Evolutionary conservation across 2,329 filamentous ascomycete species (phyloP), one percentile per base, ranked within the genome.

Genomic region (Epichloe festucae): DNA sequence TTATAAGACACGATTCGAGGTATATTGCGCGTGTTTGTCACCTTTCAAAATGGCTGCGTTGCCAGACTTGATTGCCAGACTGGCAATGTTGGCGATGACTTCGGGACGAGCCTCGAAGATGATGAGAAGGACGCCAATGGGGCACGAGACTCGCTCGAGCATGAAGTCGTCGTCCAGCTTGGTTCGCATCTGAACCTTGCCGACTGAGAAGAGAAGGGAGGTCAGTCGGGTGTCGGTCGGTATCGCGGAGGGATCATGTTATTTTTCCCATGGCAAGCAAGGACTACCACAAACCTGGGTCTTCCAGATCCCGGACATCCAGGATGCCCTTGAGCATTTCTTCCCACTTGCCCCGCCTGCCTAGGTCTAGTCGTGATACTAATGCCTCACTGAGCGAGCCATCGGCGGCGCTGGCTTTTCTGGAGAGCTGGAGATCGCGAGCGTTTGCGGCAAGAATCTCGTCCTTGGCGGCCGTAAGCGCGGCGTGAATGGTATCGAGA

Each of bases 61-160:
- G 61, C 89, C 93, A 12, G 91, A 97, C 68, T 98, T 98, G 69
- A 98, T 87, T 39, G 93, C 90, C 23, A 98, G 76, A 4, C 90
- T 88, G 56, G 93, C 89, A 63, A 98, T 97, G 68, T 98, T 98
- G 64, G 91, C 93, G 63, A 98, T 96, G 57, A 98, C 93, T 70
- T 98, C 93, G 6, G 93, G 93, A 7, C 93, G 85, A 38, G 93
- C 93, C 71, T 98, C 93, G 64, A 98, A 98, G 63, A 98, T 97
- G 70, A 98, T 93, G 58, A 98, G 79, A 42, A 98, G 79, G n/a
- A 97, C 90, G 54, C 93, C 93, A 59, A 98, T 97, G 5, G 93
- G 93, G 65, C 89, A 95, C 41, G 88, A 89, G 46, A 95, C 86
- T 56, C 90, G 83, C 65, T 95, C 89, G 54, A 98, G 77, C 49